Percentiles rank a stretch among this genome's conserved stretches.
Conservation (phyloP, 345 rosid genomes). For the Pistacia vera region DNA sequence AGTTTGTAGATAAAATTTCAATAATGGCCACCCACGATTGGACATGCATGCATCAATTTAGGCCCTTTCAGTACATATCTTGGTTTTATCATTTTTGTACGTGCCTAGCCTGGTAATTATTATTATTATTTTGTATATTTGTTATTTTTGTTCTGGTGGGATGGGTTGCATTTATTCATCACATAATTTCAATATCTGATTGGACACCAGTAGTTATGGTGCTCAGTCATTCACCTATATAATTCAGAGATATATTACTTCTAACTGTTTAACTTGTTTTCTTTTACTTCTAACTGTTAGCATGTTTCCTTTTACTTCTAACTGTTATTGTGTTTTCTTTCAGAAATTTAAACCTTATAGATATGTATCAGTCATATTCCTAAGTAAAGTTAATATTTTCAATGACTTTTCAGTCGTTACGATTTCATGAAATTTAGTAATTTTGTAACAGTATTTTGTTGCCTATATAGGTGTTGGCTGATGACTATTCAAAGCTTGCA, state of each 20-base stretch:
- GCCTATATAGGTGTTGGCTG: constrained; percentile 60
- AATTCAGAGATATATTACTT: too few relatives aligned
- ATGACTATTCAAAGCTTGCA: constrained; percentile 92
- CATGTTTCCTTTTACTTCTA: too few relatives aligned
- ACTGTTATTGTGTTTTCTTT: not conserved
- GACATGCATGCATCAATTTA: not conserved
- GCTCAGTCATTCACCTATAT: too few relatives aligned
- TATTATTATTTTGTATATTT: not conserved
- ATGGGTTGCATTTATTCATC: too few relatives aligned
- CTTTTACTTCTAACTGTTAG: too few relatives aligned
- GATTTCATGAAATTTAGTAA: constrained; percentile 9
- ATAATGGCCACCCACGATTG: too few relatives aligned
- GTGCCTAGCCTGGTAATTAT: not conserved
- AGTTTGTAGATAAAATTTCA: not conserved
- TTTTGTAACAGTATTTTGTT: constrained; percentile 11
- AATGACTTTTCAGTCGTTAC: not conserved
- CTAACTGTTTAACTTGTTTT: too few relatives aligned
- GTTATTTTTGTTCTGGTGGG: too few relatives aligned
- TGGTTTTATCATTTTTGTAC: not conserved
- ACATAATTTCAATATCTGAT: too few relatives aligned
- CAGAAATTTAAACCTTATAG: not conserved
- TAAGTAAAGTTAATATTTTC: not conserved
- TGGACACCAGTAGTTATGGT: too few relatives aligned
- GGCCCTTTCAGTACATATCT: not conserved
- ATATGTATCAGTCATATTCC: not conserved